phyloP scores from a whole-genome alignment of 2,329 filamentous ascomycete genomes.

The Pezicula rhizophila region DNA sequence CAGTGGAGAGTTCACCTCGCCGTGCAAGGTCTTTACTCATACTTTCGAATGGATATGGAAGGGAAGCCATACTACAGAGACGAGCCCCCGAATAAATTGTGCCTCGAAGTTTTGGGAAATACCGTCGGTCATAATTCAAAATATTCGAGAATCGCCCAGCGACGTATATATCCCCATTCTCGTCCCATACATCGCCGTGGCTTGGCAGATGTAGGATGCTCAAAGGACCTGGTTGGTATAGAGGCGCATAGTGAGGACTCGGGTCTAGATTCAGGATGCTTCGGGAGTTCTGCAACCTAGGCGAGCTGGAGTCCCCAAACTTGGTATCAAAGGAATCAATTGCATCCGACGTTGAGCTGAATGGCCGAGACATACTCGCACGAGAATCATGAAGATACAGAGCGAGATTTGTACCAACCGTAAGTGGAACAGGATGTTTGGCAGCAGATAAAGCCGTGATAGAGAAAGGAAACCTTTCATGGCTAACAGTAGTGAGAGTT shows the following conservation, averaged over 20 bases:
- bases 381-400: conserved; percentile 80
- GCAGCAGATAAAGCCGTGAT: conserved; percentile 77
- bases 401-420: conserved; percentile 75
- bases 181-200: conserved; percentile 32
- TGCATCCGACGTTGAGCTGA: conserved; percentile 16
- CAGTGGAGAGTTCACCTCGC: conserved; percentile 47
- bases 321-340: conserved; percentile 20
- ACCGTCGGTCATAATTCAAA: conserved; percentile 81
- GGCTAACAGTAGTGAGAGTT: conserved; percentile 62
- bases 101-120: conserved; percentile 69
- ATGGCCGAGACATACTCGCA: conserved; percentile 18
- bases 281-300: conserved; percentile 9
- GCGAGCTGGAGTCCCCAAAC: conserved; percentile 17
- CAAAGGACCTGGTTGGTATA: conserved; percentile 75
- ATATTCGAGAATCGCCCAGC: conserved; percentile 85
- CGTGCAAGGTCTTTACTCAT: conserved; percentile 54
- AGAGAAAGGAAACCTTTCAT: conserved; percentile 70
- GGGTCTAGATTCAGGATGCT: conserved; percentile 37
- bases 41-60: conserved; percentile 63
- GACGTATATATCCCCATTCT: conserved; percentile 73
- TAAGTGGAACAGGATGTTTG: conserved; percentile 62
- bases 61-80: conserved; percentile 64
- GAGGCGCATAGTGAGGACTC: conserved; percentile 56
- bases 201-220: conserved; percentile 73
- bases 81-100: conserved; percentile 80